phyloP scores from a whole-genome alignment of 148 eudicot genomes.

The Simmondsia chinensis region DNA sequence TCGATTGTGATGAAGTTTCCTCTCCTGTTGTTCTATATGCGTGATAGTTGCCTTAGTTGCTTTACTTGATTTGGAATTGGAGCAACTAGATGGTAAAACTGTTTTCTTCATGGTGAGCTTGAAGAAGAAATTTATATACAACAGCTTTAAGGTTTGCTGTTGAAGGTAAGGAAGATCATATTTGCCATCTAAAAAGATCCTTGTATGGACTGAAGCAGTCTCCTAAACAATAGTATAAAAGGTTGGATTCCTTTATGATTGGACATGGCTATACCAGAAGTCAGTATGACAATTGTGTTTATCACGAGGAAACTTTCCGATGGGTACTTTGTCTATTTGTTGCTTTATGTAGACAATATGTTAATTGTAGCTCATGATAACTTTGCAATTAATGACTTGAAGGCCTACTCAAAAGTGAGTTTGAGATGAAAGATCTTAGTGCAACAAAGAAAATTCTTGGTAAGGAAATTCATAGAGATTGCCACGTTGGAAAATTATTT shows the following conservation, averaged over 20 bases:
- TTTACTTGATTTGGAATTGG: neutral
- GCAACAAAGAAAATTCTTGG: neutral
- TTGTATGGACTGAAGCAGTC: conserved; percentile 3
- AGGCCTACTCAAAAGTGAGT: neutral
- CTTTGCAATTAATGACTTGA: neutral
- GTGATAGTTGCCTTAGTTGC: neutral
- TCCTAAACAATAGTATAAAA: neutral
- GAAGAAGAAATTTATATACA: too few relatives aligned
- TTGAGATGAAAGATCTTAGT: neutral
- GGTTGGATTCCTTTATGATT: too few relatives aligned
- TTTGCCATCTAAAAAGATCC: too few relatives aligned
- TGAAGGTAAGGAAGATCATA: too few relatives aligned
- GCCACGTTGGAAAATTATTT: neutral
- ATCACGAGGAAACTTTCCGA: neutral
- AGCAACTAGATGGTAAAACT: conserved; percentile 7
- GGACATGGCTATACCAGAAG: neutral
- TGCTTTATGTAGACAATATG: conserved; percentile 1
- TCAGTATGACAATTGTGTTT: conserved; percentile 2
- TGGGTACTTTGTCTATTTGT: conserved; percentile 3
- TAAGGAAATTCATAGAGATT: neutral
- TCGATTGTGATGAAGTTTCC: conserved; percentile 7
- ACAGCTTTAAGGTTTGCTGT: too few relatives aligned
- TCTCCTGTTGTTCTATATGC: conserved; percentile 1
- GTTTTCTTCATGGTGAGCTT: neutral
- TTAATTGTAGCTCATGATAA: neutral